Base-by-base conservation (phyloP, 805 yeast genomes). In the Teunomyces pallodes region DNA sequence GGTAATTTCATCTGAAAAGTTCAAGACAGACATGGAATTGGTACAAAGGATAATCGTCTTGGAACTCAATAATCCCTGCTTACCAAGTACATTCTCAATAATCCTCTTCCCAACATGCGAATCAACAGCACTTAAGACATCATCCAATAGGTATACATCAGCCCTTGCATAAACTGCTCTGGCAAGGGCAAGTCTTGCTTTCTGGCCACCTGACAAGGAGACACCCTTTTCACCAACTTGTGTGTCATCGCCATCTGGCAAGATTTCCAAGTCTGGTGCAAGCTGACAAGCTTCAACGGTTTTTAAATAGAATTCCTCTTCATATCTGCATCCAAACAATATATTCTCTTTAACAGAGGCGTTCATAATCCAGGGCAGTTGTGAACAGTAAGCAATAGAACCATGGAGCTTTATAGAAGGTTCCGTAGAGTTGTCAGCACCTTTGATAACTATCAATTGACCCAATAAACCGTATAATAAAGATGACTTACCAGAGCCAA, bases 151-250 rank as follows among this genome's bases (percentile, higher is more conserved):
- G 46, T 59, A 62, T 7, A 63, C 49, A 38, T 63, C 67, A 2
- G 67, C 62, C 36, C 64, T 45, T 2, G 65, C 55, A 43, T 63
- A 63, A 12, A 63, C 58, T 1, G 67, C 67, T 36, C 67, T 56
- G 2, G 67, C 67, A 47, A 62, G 57, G 0, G 66, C 59, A 9
- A 63, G 54, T 44, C 67, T 53, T 6, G 67, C 67, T 46, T 60
- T 62, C 30, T 63, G 67, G 8, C 67, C 67, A 17, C 67, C 67
- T 7, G 66, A 62, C 16, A 63, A 57, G 9, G 65, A 57, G 12
- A 62, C 64, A 14, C 67, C 67, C 41, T 61, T 60, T 31, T 63
- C 67, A 4, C 67, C 67, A 8, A 63, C 67, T 8, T 59, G 52
- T 0, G 66, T 62, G 9, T 59, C 55, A 42, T 63, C 66, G 1